phyloP scores from a whole-genome alignment of 305 asterid genomes.

The Fraxinus nigra region DNA sequence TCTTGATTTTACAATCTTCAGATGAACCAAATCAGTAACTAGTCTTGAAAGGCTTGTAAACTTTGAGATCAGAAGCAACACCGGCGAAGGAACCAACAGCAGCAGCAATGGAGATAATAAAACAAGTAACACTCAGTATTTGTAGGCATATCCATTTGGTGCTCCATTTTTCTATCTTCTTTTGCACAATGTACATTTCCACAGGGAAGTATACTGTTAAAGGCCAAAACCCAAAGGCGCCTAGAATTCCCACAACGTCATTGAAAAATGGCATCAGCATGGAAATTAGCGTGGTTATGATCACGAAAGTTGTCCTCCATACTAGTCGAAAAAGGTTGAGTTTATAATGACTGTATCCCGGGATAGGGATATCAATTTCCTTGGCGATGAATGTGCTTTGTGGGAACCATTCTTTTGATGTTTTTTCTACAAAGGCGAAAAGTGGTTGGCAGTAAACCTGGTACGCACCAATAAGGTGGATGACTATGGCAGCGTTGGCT shows the following conservation, averaged over 20 bases:
- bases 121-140: conserved; percentile 51
- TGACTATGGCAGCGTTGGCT: conserved; percentile 50
- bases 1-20: neutral
- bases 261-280: conserved; percentile 74
- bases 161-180: conserved; percentile 63
- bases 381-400: conserved; percentile 39
- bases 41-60: conserved; percentile 58
- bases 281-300: conserved; percentile 50
- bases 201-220: conserved; percentile 67
- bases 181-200: conserved; percentile 61
- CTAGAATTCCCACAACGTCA: conserved; percentile 68
- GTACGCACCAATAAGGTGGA: conserved; percentile 62
- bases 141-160: conserved; percentile 58
- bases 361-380: conserved; percentile 41
- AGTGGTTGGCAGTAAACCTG: conserved; percentile 75
- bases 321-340: conserved; percentile 56
- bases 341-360: conserved; percentile 34
- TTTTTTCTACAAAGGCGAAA: conserved; percentile 54
- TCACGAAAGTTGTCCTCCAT: conserved; percentile 61
- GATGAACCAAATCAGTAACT: conserved; percentile 28
- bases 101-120: conserved; percentile 57
- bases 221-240: conserved; percentile 79
- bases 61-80: conserved; percentile 58
- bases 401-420: conserved; percentile 32
- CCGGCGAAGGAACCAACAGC: conserved; percentile 82